A percentile compares a stretch with the other conserved stretches of the same genome.
phyloP scores from a whole-genome alignment of 2,329 filamentous ascomycete species.

The Trichoderma polysporum region DNA sequence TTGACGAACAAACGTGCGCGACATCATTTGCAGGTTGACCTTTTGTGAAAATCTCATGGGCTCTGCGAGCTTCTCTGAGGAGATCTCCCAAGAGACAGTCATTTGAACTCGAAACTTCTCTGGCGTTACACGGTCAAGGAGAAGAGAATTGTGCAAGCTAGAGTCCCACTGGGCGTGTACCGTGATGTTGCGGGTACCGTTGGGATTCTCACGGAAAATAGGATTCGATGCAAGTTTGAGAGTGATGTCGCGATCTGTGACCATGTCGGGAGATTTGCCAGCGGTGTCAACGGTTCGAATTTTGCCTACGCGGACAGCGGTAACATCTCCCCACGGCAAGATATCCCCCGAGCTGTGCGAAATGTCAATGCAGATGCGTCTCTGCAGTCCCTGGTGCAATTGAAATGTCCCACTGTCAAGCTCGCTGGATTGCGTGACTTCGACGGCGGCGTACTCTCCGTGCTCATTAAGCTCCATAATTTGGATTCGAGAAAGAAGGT shows the following conservation, averaged over 20 bases:
- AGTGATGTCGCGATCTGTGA: slow-evolving; percentile 69
- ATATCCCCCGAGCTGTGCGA: slow-evolving; percentile 87
- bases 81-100: slow-evolving; percentile 81
- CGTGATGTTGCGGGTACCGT: slow-evolving; percentile 84
- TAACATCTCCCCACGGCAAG: slow-evolving; percentile 84
- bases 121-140: slow-evolving; percentile 90
- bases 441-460: slow-evolving; percentile 87
- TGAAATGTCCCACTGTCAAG: slow-evolving; percentile 90
- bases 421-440: slow-evolving; percentile 82
- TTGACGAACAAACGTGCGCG: slow-evolving; percentile 79
- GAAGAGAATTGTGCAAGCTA: slow-evolving; percentile 83
- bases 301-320: slow-evolving; percentile 72
- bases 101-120: slow-evolving; percentile 92
- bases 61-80: slow-evolving; percentile 78
- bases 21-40: slow-evolving; percentile 78
- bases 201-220: slow-evolving; percentile 77
- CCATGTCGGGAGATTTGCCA: slow-evolving; percentile 81
- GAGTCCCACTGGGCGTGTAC: slow-evolving; percentile 96
- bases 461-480: slow-evolving; percentile 89
- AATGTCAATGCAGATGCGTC: slow-evolving; percentile 83
- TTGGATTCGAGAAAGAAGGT: slow-evolving; percentile 84
- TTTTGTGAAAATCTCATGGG: slow-evolving; percentile 85
- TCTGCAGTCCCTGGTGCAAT: slow-evolving; percentile 89
- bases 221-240: slow-evolving; percentile 78
- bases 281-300: slow-evolving; percentile 81